A percentile compares a stretch with the other conserved stretches of the same genome.
Evolutionary conservation across 306 rosid genomes (phyloP).

Genomic region (Medicago lupulina): DNA sequence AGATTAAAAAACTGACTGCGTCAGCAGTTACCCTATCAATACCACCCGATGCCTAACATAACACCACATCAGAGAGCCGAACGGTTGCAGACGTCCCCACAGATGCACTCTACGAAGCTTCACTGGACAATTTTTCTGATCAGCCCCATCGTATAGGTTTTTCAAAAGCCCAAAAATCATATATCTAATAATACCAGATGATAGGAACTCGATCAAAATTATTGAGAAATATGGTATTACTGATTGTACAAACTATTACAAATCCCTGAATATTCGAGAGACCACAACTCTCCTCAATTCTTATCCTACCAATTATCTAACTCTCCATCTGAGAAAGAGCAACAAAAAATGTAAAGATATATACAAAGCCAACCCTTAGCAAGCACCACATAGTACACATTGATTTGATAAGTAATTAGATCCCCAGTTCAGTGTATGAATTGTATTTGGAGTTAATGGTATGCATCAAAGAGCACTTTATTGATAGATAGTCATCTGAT

Average conservation of each 20-base stretch:
- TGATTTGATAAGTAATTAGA: conserved; percentile 11
- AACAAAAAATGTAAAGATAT: neutral
- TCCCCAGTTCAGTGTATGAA: neutral
- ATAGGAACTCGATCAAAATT: neutral
- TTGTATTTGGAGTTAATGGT: conserved; percentile 2
- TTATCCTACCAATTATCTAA: neutral
- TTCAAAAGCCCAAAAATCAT: neutral
- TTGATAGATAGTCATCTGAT: neutral
- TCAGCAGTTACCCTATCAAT: no score
- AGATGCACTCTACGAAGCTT: neutral
- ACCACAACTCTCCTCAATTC: neutral
- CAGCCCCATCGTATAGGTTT: neutral
- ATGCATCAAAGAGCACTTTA: conserved; percentile 2
- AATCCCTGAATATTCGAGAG: neutral
- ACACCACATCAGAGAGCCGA: neutral
- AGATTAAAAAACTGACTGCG: no score
- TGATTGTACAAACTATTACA: neutral
- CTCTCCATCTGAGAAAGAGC: neutral
- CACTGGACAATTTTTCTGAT: neutral
- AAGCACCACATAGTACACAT: conserved; percentile 3
- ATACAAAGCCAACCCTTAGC: neutral
- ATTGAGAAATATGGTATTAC: neutral
- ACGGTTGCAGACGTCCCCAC: neutral
- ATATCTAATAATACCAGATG: neutral
- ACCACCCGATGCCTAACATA: no score